Conservation (phyloP, 169 alveolate genomes). For the Babesia ovis region DNA sequence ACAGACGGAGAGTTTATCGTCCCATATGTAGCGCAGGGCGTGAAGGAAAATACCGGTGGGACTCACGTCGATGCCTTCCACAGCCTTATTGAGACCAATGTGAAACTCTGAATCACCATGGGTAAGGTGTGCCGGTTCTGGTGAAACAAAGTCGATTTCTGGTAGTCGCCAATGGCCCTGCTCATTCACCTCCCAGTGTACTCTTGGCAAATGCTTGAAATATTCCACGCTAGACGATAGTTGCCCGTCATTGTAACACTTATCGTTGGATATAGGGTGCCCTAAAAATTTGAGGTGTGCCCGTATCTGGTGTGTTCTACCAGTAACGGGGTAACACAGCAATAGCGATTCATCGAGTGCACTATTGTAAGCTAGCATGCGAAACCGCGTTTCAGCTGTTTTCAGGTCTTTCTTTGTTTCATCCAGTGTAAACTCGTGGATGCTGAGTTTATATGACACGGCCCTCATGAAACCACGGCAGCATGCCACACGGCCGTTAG, state of each 20-base stretch:
- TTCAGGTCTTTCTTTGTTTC: constrained; percentile 18
- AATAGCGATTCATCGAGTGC: constrained; percentile 84
- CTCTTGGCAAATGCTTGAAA: constrained; percentile 54
- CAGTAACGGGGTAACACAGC: constrained; percentile 93
- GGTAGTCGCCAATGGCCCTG: constrained; percentile 40
- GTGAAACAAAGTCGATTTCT: constrained; percentile 16
- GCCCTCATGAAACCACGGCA: constrained; percentile 50
- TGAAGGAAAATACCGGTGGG: constrained; percentile 77
- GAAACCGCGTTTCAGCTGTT: constrained; percentile 73
- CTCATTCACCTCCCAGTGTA: constrained; percentile 55
- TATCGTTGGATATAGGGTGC: constrained; percentile 86
- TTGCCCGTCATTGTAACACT: constrained; percentile 62
- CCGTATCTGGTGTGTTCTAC: constrained; percentile 96
- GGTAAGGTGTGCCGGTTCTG: background rate
- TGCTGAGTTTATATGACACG: constrained; percentile 33
- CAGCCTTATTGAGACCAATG: constrained; percentile 17
- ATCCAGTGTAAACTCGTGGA: constrained; percentile 41
- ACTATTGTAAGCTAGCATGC: constrained; percentile 82
- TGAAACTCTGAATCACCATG: constrained; percentile 7
- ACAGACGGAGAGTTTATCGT: constrained; percentile 23
- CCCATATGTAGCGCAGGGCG: constrained; percentile 75
- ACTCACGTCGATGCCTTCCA: constrained; percentile 41
- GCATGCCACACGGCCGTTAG: constrained; percentile 17
- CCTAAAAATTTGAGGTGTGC: constrained; percentile 92
- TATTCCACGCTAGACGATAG: constrained; percentile 57